Base-by-base conservation (phyloP, 805 yeast genomes). In the Saturnispora sanitii region DNA sequence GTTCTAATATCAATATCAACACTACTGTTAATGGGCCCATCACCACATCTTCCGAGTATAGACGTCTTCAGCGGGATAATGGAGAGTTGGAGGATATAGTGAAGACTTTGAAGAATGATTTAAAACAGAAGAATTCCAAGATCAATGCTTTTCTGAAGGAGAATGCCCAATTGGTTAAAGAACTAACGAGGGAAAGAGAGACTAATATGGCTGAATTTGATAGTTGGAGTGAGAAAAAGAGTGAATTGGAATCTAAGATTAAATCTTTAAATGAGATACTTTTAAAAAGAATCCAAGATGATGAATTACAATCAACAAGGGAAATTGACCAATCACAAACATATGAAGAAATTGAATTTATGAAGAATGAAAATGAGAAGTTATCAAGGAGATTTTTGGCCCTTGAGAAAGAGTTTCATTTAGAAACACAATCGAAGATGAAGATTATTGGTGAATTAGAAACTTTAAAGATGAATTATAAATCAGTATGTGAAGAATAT, bases 361-460 rank as follows among this genome's bases (percentile, higher is more conserved):
- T 44, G 19, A 46, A 47, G 18, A 46, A 44, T 20, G 56, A 53
- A 26, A 50, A 56, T 4, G 52, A 49, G 11, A 49, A 46, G 29
- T 41, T 61, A 15, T 48, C 40, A n/a, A 57, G 54, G 35, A 53
- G 47, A 38, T 45, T 58, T 2, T 60, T 59, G 38, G 64, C 70
- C 2, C 56, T 74, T 17, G 67, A 68, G 49, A 65, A 68, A 40
- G 73, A 74, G 46, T 66, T 63, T 47, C 79, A 74, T 46, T 56
- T 74, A 19, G 80, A 74, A 49, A 64, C 66, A 36, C 71, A 66
- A 49, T 71, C 76, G 30, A 72, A 72, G 48, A 61, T 68, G 43
- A 58, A 70, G 35, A 68, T 74, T 38, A 70, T 74, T 36, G 78
- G 73, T 49, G 77, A 74, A 54, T 61, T 74, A 33, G 80, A 74